Evolutionary conservation across 1,139 yeast genomes (phyloP).

Genomic region (Candida smagusa): DNA sequence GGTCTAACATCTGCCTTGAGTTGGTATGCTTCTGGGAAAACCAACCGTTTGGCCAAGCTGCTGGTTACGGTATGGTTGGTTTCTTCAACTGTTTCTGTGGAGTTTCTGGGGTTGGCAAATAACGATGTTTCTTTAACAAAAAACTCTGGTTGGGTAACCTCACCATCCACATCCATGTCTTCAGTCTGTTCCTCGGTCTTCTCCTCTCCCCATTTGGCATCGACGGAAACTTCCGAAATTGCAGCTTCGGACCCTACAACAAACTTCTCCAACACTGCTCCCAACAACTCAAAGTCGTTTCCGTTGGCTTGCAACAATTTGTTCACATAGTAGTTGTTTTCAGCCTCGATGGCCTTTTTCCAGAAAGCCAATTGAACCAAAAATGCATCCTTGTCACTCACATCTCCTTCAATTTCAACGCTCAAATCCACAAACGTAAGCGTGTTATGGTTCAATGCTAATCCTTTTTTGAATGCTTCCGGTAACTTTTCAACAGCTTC

Average conservation of each 20-base stretch:
- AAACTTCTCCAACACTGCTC: constrained; percentile 74
- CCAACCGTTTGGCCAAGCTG: constrained; percentile 66
- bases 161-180: constrained; percentile 13
- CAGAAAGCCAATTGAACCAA: constrained; percentile 81
- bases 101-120: constrained; percentile 51
- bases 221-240: constrained; percentile 37
- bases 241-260: constrained; percentile 53
- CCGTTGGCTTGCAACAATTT: constrained; percentile 81
- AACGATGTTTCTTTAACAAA: constrained; percentile 56
- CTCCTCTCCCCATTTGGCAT: constrained; percentile 42
- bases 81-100: constrained; percentile 37
- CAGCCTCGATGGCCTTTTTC: constrained; percentile 59
- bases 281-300: constrained; percentile 76
- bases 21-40: constrained; percentile 78
- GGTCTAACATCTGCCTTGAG: constrained; percentile 68
- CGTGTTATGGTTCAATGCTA: constrained; percentile 51
- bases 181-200: constrained; percentile 17
- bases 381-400: constrained; percentile 48
- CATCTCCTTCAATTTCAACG: constrained; percentile 60
- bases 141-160: constrained; percentile 35
- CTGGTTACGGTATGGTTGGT: constrained; percentile 35
- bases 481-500: constrained; percentile 54
- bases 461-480: constrained; percentile 48
- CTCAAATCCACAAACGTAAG: constrained; percentile 57
- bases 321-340: constrained; percentile 65